phyloP scores from a whole-genome alignment of 2,329 filamentous ascomycete genomes.

The Knoxdaviesia capensis region DNA sequence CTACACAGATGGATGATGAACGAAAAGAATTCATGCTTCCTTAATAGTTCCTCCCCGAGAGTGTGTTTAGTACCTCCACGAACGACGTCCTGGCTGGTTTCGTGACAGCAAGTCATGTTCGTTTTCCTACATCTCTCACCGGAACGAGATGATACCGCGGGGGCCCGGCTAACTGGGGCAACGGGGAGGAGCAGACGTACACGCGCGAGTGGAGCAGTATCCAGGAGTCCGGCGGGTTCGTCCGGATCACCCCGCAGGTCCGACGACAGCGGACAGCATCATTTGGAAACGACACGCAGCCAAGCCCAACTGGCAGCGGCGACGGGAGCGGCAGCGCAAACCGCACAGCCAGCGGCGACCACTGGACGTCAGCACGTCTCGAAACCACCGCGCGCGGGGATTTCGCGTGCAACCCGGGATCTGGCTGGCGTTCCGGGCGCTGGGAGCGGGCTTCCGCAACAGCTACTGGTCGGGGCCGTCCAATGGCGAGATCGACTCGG shows the following conservation, averaged over 20 bases:
- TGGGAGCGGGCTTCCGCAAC: conserved; percentile 17
- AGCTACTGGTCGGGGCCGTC: conserved; percentile 20
- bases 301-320: conserved; percentile 13
- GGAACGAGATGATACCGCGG: conserved; percentile 22
- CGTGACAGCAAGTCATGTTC: too few species aligned
- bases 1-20: too few species aligned
- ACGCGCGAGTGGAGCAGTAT: conserved; percentile 9
- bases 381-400: conserved; percentile 16
- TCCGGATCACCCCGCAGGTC: too few species aligned
- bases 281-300: conserved; percentile 13
- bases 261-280: conserved; percentile 5
- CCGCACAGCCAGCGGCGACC: conserved; percentile 8
- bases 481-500: conserved; percentile 22
- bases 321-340: too few species aligned
- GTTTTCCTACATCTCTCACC: conserved; percentile 8
- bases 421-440: conserved; percentile 26
- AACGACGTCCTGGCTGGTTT: too few species aligned
- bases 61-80: too few species aligned
- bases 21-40: too few species aligned
- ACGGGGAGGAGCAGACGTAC: conserved; percentile 25
- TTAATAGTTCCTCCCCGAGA: too few species aligned
- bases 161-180: conserved; percentile 26
- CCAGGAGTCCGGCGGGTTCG: background rate
- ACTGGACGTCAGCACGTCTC: conserved; percentile 24
- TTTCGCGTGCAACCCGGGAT: conserved; percentile 19